Percentiles rank a stretch among this genome's conserved stretches.
phyloP scores from a whole-genome alignment of 768 basidiomycete species.

The Naematelia aurantialba region DNA sequence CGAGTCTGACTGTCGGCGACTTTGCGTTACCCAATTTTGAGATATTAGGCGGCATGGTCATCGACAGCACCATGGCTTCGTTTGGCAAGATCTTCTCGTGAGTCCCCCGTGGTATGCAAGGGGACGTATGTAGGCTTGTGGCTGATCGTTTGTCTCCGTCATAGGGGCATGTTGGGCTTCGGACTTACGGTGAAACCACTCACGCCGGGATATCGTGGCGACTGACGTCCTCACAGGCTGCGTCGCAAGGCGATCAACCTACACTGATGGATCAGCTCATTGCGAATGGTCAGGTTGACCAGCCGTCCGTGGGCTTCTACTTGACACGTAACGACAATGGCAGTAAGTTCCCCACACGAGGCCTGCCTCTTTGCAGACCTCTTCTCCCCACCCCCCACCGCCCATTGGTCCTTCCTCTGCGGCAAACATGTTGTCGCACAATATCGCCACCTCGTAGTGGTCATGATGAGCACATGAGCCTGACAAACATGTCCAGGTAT shows the following conservation, averaged over 20 bases:
- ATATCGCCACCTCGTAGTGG: too few relatives aligned
- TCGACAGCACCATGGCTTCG: not conserved
- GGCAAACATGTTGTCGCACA: too few relatives aligned
- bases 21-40: not conserved
- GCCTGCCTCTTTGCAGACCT: too few relatives aligned
- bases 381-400: too few relatives aligned
- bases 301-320: not conserved
- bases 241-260: not conserved
- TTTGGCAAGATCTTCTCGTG: not conserved
- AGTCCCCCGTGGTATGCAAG: not conserved
- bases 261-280: not conserved
- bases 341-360: not conserved
- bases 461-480: not conserved
- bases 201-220: too few relatives aligned
- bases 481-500: not conserved
- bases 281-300: not conserved
- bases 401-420: too few relatives aligned
- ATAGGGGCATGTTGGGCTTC: constrained; percentile 6
- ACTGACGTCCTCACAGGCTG: too few relatives aligned
- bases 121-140: not conserved
- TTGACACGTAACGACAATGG: not conserved
- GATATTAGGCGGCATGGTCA: not conserved
- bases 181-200: not conserved
- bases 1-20: constrained; percentile 1
- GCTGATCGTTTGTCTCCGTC: not conserved